Percentiles rank a stretch among this genome's conserved stretches.
These are phyloP conservation scores for Naganishia kalamii DNA, from an alignment of 768 basidiomycete genomes.

Conservation along the genomic window DNA sequence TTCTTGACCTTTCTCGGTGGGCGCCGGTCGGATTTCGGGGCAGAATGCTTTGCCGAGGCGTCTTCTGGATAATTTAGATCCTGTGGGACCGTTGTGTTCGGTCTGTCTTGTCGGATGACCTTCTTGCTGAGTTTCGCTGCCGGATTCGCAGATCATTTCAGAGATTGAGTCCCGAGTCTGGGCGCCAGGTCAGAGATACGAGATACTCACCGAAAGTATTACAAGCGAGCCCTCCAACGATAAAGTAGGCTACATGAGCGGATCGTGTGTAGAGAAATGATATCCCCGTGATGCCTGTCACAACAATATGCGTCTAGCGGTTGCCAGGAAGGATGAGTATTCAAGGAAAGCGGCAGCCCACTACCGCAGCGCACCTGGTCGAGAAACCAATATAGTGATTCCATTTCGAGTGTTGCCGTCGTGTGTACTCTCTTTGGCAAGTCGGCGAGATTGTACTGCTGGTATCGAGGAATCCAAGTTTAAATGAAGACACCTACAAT, in stretches of 20 bases:
- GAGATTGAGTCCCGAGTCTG: background rate
- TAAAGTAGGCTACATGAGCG: constrained; percentile 47
- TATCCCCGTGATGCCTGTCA: constrained; percentile 41
- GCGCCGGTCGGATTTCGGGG: background rate
- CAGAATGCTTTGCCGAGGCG: too few species aligned
- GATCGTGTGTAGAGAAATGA: constrained; percentile 43
- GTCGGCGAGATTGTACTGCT: too few species aligned
- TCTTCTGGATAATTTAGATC: too few species aligned
- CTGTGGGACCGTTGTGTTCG: constrained; percentile 1
- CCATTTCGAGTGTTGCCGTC: background rate
- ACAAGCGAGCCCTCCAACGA: constrained; percentile 39
- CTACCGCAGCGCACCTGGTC: constrained; percentile 12
- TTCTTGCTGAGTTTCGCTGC: constrained; percentile 11
- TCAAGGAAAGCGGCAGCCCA: too few species aligned
- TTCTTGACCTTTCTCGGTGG: constrained; percentile 30
- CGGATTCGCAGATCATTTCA: background rate
- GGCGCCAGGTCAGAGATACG: background rate
- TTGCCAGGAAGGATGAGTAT: background rate
- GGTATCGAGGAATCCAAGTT: too few species aligned
- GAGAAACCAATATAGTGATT: constrained; percentile 15
- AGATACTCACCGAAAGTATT: constrained; percentile 13
- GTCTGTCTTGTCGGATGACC: constrained; percentile 13
- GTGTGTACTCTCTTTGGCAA: too few species aligned
- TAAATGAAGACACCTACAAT: too few species aligned
- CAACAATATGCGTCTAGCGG: constrained; percentile 42